Conservation (phyloP, 2,329 filamentous ascomycete genomes). For the Ceratocystis diversiconidia region DNA sequence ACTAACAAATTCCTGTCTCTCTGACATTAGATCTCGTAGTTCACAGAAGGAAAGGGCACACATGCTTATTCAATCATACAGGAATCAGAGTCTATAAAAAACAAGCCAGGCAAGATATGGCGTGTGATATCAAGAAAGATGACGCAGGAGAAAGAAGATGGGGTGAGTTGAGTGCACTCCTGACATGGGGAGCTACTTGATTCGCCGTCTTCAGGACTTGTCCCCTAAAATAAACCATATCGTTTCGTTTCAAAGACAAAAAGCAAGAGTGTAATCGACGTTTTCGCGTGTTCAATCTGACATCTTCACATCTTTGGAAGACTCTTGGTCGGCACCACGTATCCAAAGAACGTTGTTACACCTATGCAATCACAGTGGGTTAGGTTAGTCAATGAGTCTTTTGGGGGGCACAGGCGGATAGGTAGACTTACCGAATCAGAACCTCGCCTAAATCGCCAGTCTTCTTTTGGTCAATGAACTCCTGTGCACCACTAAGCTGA, state of each 20-base stretch:
- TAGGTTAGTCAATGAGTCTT: neutral
- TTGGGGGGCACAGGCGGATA: neutral
- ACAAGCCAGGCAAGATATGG: constrained; percentile 12
- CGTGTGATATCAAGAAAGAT: constrained; percentile 17
- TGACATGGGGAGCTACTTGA: neutral
- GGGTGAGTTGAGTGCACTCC: neutral
- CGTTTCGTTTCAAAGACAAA: constrained; percentile 7
- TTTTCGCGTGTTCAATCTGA: constrained; percentile 29
- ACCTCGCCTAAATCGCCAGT: constrained; percentile 80
- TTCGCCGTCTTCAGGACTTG: neutral
- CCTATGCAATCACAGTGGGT: constrained; percentile 30
- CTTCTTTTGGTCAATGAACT: constrained; percentile 78
- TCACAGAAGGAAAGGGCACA: neutral
- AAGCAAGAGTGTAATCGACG: neutral
- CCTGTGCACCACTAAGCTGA: constrained; percentile 77
- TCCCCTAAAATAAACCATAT: neutral
- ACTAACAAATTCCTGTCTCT: neutral
- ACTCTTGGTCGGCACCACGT: constrained; percentile 38
- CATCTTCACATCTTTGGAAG: constrained; percentile 38
- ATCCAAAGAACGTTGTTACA: constrained; percentile 99
- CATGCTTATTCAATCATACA: constrained; percentile 10
- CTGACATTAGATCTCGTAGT: neutral
- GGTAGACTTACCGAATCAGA: constrained; percentile 59
- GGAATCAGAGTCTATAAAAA: constrained; percentile 9
- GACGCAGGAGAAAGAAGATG: constrained; percentile 3